Conservation (phyloP, 75 land plant genomes). For the Azolla pinnata region DNA sequence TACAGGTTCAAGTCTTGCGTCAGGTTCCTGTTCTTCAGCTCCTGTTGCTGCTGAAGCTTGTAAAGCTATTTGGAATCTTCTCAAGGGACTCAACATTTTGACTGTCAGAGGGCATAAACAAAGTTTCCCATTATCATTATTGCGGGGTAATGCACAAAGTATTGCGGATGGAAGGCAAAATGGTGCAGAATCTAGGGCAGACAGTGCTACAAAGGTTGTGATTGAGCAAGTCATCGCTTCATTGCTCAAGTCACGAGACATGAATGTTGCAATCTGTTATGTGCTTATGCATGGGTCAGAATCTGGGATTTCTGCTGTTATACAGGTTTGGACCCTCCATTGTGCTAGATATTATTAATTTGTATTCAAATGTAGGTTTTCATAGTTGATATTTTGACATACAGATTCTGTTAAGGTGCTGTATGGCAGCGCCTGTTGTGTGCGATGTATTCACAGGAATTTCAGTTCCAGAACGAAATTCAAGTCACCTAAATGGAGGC, state of each 20-base stretch:
- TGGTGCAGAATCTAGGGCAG: slow-evolving; percentile 21
- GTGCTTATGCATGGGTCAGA: slow-evolving; percentile 80
- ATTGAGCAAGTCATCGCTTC: slow-evolving; percentile 45
- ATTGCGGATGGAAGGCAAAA: slow-evolving; percentile 24
- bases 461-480: slow-evolving; percentile 31
- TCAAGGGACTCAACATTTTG: slow-evolving; percentile 45
- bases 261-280: slow-evolving; percentile 60
- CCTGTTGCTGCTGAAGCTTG: slow-evolving; percentile 86
- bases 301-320: slow-evolving; percentile 37
- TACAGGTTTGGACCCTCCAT: slow-evolving; percentile 53
- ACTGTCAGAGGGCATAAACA: slow-evolving; percentile 28
- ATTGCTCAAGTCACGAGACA: slow-evolving; percentile 51
- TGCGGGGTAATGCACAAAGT: slow-evolving; percentile 22
- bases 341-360: neutral
- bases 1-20: slow-evolving; percentile 56
- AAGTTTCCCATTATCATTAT: slow-evolving; percentile 48
- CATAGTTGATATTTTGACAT: slow-evolving; percentile 3
- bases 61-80: slow-evolving; percentile 71
- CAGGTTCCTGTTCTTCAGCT: slow-evolving; percentile 54
- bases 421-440: slow-evolving; percentile 37
- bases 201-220: slow-evolving; percentile 25
- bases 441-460: slow-evolving; percentile 60
- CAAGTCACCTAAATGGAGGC: slow-evolving; percentile 51
- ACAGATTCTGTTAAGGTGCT: slow-evolving; percentile 72
- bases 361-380: too few species aligned